Base-by-base conservation (phyloP, 2,329 filamentous ascomycete species). In the Fusarium sp. region DNA sequence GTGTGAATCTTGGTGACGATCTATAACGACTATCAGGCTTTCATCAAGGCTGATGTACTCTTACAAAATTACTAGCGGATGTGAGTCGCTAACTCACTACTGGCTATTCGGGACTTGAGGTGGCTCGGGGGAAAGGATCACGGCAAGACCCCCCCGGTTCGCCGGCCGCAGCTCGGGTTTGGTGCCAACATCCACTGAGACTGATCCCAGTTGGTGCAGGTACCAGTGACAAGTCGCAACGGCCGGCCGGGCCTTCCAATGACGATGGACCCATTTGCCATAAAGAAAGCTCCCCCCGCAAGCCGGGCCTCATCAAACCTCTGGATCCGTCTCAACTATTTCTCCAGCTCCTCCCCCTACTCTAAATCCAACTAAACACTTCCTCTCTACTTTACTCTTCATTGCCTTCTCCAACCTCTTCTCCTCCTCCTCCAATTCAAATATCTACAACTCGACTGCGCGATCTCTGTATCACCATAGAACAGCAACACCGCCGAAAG, bases 71-170 rank as follows among this genome's bases (percentile, higher is more conserved):
- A 46, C 31, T 58, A 56, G 65, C 42, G 19, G 54, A 58, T 51
- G 62, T 60, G 69, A 67, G 60, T 67, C 46, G 31, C 59, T 69
- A 66, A 63, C 48, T 67, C 44, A 25, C 59, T 66, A 66, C 60
- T 70, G 69, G 60, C 62, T 76, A 63, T 73, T 77, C 75, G 75
- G 75, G 72, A 76, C 57, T 49, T 58, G 35, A 58, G 41, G 48
- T 73, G 67, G 73, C 65, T 78, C 76, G 76, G 76, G 76, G 76
- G 74, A 78, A 78, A 77, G 76, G 76, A 78, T 76, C 76, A 75
- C 70, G 69, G 70, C 66, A 67, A 72, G 61, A 64, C 49, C 71
- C 74, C 75, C 76, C 76, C 76, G 76, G 76, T 78, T 78, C 76
- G 63, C 76, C 76, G 76, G 76, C 66, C 67, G 67, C 71, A 65